phyloP scores from a whole-genome alignment of 2,329 filamentous ascomycete genomes.

The Aspergillus aculeatus region DNA sequence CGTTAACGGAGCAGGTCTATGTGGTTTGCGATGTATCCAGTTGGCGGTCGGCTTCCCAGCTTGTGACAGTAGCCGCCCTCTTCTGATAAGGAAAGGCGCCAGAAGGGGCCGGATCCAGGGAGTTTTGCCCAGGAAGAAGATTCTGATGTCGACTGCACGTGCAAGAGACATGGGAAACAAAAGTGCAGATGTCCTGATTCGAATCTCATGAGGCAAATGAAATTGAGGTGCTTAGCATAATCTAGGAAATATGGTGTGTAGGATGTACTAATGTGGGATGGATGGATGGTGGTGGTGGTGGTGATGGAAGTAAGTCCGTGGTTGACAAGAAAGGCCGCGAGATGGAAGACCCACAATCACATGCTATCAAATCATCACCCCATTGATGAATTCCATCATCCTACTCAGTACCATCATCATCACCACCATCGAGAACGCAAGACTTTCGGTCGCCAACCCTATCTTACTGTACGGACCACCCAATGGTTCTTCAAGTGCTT shows the following conservation, averaged over 20 bases:
- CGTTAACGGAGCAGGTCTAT: background rate
- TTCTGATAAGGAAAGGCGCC: background rate
- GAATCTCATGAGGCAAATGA: background rate
- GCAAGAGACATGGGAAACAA: background rate
- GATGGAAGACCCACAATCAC: slow-evolving; percentile 33
- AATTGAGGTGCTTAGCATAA: background rate
- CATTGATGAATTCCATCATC: background rate
- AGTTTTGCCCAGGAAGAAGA: background rate
- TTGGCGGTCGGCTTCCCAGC: background rate
- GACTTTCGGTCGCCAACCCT: background rate
- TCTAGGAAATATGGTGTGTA: background rate
- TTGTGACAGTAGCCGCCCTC: background rate
- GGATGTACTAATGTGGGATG: background rate
- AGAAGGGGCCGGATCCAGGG: background rate
- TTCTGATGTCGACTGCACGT: background rate
- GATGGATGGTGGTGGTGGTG: background rate
- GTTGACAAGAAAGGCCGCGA: background rate
- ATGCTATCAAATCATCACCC: slow-evolving; percentile 20
- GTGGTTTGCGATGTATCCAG: background rate
- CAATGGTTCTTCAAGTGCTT: background rate
- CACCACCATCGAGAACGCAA: background rate
- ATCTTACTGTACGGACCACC: too few relatives aligned
- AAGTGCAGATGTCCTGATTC: background rate
- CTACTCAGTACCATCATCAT: background rate
- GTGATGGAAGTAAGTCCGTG: background rate